phyloP scores from a whole-genome alignment of 176 grass and related monocot genomes.

The Carex pumila region DNA sequence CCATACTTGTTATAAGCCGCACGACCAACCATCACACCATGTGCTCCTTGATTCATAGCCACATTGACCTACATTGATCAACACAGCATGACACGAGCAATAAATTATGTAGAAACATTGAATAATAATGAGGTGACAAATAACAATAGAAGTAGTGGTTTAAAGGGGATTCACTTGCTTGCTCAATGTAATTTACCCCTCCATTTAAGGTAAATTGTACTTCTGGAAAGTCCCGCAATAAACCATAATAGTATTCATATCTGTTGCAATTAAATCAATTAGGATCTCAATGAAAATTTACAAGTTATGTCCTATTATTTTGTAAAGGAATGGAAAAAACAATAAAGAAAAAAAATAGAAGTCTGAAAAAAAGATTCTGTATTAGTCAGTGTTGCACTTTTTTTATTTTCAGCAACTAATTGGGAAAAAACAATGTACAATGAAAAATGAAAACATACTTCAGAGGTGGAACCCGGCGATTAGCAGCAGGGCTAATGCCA shows the following conservation, averaged over 20 bases:
- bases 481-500: conserved; percentile 77
- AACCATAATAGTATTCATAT: conserved; percentile 93
- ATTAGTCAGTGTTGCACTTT: background rate
- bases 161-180: conserved; percentile 37
- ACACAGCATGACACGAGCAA: background rate
- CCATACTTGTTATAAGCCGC: conserved; percentile 89
- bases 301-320: background rate
- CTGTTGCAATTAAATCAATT: conserved; percentile 28
- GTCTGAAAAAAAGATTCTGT: background rate
- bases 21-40: conserved; percentile 91
- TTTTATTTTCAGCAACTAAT: background rate
- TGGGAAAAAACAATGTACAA: background rate
- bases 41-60: conserved; percentile 61
- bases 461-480: conserved; percentile 80
- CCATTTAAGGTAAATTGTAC: conserved; percentile 87
- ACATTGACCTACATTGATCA: conserved; percentile 42
- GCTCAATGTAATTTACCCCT: conserved; percentile 62
- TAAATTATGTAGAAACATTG: background rate
- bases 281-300: background rate
- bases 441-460: conserved; percentile 45
- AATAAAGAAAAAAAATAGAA: background rate
- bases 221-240: conserved; percentile 84
- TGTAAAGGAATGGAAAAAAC: background rate
- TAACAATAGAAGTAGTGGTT: background rate
- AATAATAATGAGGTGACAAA: background rate